Conservation (phyloP, 768 basidiomycete genomes). For the Lyophyllum shimeji region DNA sequence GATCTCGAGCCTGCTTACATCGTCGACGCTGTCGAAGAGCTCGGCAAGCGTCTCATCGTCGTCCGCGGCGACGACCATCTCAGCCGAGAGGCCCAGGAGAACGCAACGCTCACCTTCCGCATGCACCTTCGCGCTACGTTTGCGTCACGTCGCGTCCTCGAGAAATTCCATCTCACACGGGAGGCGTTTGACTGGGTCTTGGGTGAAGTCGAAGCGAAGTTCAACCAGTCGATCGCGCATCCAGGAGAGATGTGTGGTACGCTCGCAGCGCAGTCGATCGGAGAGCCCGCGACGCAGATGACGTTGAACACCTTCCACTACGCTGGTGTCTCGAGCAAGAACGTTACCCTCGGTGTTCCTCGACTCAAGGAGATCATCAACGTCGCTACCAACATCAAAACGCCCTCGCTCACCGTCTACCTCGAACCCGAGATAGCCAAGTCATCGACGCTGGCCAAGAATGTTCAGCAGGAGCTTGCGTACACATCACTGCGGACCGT, state of each 20-base stretch:
- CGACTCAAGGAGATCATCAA: slow-evolving; percentile 99
- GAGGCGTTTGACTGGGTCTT: slow-evolving; percentile 99
- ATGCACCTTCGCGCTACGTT: slow-evolving; percentile 93
- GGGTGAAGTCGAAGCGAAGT: slow-evolving; percentile 94
- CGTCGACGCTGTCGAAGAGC: slow-evolving; percentile 71
- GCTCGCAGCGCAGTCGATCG: slow-evolving; percentile 96
- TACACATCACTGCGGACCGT: slow-evolving; percentile 93
- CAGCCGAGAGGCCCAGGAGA: slow-evolving; percentile 76
- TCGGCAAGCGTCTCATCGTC: slow-evolving; percentile 77
- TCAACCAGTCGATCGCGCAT: slow-evolving; percentile 89
- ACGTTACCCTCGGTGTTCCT: slow-evolving; percentile 98
- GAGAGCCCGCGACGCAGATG: slow-evolving; percentile 99
- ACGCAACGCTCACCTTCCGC: slow-evolving; percentile 88
- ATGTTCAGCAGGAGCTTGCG: slow-evolving; percentile 89
- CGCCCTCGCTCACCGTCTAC: slow-evolving; percentile 93
- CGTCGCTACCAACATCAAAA: slow-evolving; percentile 98
- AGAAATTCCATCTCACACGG: slow-evolving; percentile 82
- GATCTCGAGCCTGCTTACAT: slow-evolving; percentile 90
- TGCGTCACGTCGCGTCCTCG: slow-evolving; percentile 83
- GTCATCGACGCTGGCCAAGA: slow-evolving; percentile 69
- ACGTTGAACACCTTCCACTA: slow-evolving; percentile 99
- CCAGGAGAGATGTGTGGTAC: slow-evolving; percentile 99
- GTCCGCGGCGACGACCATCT: slow-evolving; percentile 85
- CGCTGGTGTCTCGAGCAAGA: slow-evolving; percentile 99
- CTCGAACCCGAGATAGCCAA: slow-evolving; percentile 69